Evolutionary conservation across 805 yeast genomes (phyloP).

Genomic region (Lipomyces orientalis): DNA sequence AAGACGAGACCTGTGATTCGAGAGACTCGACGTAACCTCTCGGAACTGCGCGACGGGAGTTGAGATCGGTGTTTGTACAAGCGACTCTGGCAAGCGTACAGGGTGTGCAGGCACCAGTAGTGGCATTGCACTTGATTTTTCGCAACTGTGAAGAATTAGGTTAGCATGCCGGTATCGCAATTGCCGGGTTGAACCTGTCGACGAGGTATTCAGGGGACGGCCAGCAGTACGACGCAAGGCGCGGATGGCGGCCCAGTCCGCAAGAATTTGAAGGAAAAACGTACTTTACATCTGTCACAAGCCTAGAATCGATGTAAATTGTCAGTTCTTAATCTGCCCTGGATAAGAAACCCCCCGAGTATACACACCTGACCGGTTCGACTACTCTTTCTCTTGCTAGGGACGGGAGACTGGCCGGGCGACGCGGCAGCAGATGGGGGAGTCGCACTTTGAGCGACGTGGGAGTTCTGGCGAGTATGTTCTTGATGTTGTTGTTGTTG

Average conservation of each 20-base stretch:
- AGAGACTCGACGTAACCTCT: slow-evolving; percentile 35
- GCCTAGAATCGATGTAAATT: slow-evolving; percentile 11
- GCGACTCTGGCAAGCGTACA: slow-evolving; percentile 36
- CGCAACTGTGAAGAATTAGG: slow-evolving; percentile 18
- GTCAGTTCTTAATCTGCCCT: neutral
- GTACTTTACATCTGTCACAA: slow-evolving; percentile 34
- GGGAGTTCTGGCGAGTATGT: neutral
- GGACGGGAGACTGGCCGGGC: neutral
- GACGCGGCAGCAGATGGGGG: neutral
- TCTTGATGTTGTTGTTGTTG: neutral
- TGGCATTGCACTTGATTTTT: slow-evolving; percentile 36
- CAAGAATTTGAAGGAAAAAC: neutral
- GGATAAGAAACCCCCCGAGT: neutral
- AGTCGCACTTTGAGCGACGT: neutral
- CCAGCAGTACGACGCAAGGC: neutral
- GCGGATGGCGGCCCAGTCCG: neutral
- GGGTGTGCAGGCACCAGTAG: slow-evolving; percentile 37
- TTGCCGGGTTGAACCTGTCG: neutral
- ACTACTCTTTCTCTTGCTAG: slow-evolving; percentile 12
- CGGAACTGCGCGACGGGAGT: slow-evolving; percentile 35
- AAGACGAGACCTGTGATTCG: slow-evolving; percentile 23
- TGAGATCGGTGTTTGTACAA: slow-evolving; percentile 36
- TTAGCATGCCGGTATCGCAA: neutral
- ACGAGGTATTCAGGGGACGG: neutral
- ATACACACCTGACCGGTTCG: slow-evolving; percentile 32